Evolutionary conservation across 2,329 filamentous ascomycete genomes (phyloP).

Genomic region (Fusarium transvaalense): DNA sequence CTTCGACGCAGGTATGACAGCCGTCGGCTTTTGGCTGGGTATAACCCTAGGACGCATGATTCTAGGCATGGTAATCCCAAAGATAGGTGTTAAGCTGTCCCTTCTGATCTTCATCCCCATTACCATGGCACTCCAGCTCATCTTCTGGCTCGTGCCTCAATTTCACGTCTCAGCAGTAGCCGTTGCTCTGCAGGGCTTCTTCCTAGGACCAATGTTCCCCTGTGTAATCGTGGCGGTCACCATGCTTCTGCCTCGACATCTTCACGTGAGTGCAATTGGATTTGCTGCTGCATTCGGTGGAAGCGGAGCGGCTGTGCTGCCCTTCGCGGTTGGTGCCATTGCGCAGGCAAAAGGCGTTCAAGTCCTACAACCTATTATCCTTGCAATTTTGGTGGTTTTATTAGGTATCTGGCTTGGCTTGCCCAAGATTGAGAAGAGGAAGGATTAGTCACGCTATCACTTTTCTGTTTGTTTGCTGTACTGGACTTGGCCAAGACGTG

Average conservation of each 20-base stretch:
- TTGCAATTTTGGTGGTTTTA: slow-evolving; percentile 62
- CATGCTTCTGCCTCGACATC: slow-evolving; percentile 74
- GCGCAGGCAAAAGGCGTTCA: slow-evolving; percentile 68
- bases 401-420: slow-evolving; percentile 61
- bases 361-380: slow-evolving; percentile 68
- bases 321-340: slow-evolving; percentile 75
- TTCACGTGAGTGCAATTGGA: slow-evolving; percentile 82
- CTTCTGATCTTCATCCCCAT: slow-evolving; percentile 71
- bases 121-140: slow-evolving; percentile 73
- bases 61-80: slow-evolving; percentile 54
- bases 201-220: slow-evolving; percentile 82
- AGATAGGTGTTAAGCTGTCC: slow-evolving; percentile 76
- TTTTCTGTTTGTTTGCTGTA: no score
- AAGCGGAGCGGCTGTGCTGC: slow-evolving; percentile 74
- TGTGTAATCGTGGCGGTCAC: slow-evolving; percentile 77
- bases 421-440: slow-evolving; percentile 57
- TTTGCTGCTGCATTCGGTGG: slow-evolving; percentile 83
- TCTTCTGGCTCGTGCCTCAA: slow-evolving; percentile 85
- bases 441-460: no score
- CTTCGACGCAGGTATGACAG: slow-evolving; percentile 79
- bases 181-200: slow-evolving; percentile 80
- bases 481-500: no score
- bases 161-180: slow-evolving; percentile 81
- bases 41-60: slow-evolving; percentile 74
- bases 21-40: slow-evolving; percentile 85